Evolutionary conservation across 352 stramenopile species (phyloP).

Genomic region (Phytophthora europaea): DNA sequence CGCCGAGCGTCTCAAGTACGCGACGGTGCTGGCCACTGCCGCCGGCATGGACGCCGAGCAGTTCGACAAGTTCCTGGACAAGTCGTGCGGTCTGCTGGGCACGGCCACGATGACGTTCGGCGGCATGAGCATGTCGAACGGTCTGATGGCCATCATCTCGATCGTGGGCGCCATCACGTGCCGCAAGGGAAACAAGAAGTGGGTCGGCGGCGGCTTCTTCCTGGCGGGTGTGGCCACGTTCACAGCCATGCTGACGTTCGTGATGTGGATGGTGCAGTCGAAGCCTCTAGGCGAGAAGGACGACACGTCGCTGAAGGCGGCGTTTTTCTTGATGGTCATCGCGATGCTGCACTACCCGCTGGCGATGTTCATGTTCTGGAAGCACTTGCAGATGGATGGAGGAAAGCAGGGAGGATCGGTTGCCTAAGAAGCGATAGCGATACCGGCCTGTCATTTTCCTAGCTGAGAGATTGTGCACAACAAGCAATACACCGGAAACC

Average conservation of each 20-base stretch:
- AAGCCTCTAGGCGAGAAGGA: conserved; percentile 61
- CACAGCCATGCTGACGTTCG: conserved; percentile 29
- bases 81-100: conserved; percentile 57
- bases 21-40: conserved; percentile 40
- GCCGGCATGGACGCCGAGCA: conserved; percentile 49
- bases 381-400: conserved; percentile 29
- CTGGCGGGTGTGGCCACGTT: conserved; percentile 19
- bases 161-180: conserved; percentile 63
- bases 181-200: conserved; percentile 32
- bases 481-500: background rate
- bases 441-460: background rate
- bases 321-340: conserved; percentile 72
- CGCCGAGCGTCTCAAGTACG: conserved; percentile 35
- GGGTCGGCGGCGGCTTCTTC: conserved; percentile 30
- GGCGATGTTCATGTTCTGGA: conserved; percentile 41
- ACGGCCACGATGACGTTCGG: conserved; percentile 53
- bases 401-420: conserved; percentile 17
- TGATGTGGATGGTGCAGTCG: conserved; percentile 62
- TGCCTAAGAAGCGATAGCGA: conserved; percentile 5
- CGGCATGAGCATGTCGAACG: conserved; percentile 45
- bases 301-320: conserved; percentile 60
- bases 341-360: conserved; percentile 66
- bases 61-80: conserved; percentile 67
- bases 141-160: conserved; percentile 53
- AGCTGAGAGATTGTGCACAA: background rate